phyloP scores from a whole-genome alignment of 106 monocot species.

The Amphibolis antarctica region DNA sequence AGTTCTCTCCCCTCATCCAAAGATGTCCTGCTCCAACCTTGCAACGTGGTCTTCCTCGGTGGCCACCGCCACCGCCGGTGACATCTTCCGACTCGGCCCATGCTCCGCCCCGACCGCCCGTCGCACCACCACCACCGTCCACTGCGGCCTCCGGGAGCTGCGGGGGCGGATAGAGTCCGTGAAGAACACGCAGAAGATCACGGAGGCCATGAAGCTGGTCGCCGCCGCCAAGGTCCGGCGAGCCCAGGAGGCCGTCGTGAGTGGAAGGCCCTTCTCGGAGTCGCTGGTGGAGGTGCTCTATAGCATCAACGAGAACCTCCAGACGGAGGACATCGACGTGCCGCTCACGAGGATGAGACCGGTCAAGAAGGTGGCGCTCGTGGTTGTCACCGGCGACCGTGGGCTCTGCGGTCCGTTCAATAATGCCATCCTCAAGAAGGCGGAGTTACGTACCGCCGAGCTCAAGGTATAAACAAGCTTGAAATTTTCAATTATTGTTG shows the following conservation, averaged over 20 bases:
- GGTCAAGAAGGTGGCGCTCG: slow-evolving; percentile 81
- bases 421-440: slow-evolving; percentile 71
- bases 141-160: slow-evolving; percentile 32
- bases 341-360: slow-evolving; percentile 68
- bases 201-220: slow-evolving; percentile 98
- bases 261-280: slow-evolving; percentile 88
- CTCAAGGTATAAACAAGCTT: slow-evolving; percentile 15
- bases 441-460: slow-evolving; percentile 52
- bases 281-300: slow-evolving; percentile 85
- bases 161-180: slow-evolving; percentile 78
- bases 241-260: slow-evolving; percentile 87
- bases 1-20: not conserved
- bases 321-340: slow-evolving; percentile 75
- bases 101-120: not conserved
- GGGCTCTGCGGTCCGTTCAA: slow-evolving; percentile 92
- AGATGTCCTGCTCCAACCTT: slow-evolving; percentile 24
- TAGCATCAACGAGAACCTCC: slow-evolving; percentile 88
- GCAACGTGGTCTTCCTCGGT: slow-evolving; percentile 18
- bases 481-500: not conserved
- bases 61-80: not conserved
- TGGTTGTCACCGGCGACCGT: slow-evolving; percentile 86
- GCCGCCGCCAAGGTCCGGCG: slow-evolving; percentile 90
- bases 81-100: slow-evolving; percentile 5
- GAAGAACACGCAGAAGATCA: slow-evolving; percentile 90
- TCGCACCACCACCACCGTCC: slow-evolving; percentile 9